phyloP scores from a whole-genome alignment of 169 alveolate species.

The Cryptosporidium viatorum region DNA sequence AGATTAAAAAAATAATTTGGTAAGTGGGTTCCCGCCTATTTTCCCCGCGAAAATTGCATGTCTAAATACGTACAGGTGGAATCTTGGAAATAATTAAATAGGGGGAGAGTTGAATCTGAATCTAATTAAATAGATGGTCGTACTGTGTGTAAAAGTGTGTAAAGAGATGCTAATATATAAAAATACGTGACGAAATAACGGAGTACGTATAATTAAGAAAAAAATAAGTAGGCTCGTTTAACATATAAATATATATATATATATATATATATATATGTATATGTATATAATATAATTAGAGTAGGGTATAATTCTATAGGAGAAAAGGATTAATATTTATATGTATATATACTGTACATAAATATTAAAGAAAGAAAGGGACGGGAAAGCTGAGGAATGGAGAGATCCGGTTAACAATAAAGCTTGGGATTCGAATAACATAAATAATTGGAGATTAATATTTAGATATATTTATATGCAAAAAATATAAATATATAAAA shows the following conservation, averaged over 20 bases:
- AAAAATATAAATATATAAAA: no score
- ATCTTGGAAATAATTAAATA: slow-evolving; percentile 8
- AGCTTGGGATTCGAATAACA: neutral
- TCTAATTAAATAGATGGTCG: slow-evolving; percentile 3
- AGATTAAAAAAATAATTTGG: no score
- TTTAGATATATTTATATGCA: slow-evolving; percentile 10
- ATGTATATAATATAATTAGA: neutral
- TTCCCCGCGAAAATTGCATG: neutral
- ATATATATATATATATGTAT: no score
- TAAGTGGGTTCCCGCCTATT: neutral
- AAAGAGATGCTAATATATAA: neutral
- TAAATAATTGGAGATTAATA: neutral
- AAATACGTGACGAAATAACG: neutral
- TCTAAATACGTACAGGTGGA: slow-evolving; percentile 10
- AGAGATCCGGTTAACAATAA: neutral
- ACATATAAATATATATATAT: no score
- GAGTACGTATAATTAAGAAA: neutral
- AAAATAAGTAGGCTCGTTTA: neutral
- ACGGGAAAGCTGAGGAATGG: slow-evolving; percentile 6
- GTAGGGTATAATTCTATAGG: neutral
- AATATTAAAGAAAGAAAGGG: neutral
- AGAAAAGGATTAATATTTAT: neutral
- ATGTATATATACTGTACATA: neutral
- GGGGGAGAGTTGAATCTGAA: slow-evolving; percentile 1
- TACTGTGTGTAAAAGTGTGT: slow-evolving; percentile 34